Conservation (phyloP, 108 stramenopile species). For the Hondaea fermentalgiana region DNA sequence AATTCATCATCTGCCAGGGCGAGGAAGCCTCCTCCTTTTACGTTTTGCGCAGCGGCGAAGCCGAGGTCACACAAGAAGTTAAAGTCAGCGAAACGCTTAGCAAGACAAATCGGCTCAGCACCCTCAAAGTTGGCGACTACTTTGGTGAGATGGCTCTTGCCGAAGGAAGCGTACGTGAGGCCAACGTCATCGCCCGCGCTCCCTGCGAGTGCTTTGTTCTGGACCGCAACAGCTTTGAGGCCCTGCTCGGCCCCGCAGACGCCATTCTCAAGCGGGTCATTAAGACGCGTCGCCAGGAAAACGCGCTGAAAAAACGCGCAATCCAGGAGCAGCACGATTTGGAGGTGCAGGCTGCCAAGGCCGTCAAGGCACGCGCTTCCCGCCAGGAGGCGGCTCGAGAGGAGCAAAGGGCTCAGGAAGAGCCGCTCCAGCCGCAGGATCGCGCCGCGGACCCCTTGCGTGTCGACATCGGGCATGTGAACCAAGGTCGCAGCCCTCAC, state of each 20-base stretch:
- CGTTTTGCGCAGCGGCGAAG: background rate
- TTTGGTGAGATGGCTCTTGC: slow-evolving; percentile 20
- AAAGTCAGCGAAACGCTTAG: background rate
- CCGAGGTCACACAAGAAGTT: background rate
- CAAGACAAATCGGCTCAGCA: background rate
- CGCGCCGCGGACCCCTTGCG: no score
- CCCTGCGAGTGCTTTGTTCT: background rate
- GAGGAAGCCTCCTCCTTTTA: background rate
- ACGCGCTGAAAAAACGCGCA: background rate
- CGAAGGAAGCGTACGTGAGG: background rate
- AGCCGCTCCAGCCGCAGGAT: no score
- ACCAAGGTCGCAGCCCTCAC: no score
- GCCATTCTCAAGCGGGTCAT: slow-evolving; percentile 1
- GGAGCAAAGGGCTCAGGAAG: no score
- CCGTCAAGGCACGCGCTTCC: no score
- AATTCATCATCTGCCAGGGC: background rate
- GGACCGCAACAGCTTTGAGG: slow-evolving; percentile 2
- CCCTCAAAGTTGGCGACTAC: slow-evolving; percentile 16
- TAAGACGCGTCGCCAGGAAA: background rate
- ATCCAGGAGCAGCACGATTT: background rate
- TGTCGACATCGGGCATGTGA: no score
- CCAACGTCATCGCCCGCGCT: background rate
- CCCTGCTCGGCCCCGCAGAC: background rate
- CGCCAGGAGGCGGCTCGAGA: no score
- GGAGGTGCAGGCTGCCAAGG: background rate